Percentiles rank a stretch among this genome's conserved stretches.
Conservation (phyloP, 2,329 filamentous ascomycete genomes). For the Alternaria triticina region DNA sequence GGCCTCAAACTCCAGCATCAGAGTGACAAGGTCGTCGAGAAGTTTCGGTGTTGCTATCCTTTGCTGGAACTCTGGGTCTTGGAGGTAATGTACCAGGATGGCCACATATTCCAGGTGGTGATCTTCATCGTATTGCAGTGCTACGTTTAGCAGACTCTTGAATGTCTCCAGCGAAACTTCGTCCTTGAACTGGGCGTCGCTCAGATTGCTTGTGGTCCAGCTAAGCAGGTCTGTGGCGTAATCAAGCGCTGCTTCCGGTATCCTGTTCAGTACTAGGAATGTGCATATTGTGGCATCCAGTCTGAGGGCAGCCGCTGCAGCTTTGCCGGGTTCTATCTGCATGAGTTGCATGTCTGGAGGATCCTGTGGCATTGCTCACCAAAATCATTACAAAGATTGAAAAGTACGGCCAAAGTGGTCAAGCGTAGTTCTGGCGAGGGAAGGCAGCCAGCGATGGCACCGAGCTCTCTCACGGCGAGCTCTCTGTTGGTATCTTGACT, state of each 20-base stretch:
- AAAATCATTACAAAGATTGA: conserved; percentile 54
- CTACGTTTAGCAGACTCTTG: conserved; percentile 32
- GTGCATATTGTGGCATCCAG: conserved; percentile 40
- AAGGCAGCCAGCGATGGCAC: conserved; percentile 36
- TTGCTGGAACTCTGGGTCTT: conserved; percentile 44
- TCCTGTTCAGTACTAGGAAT: conserved; percentile 29
- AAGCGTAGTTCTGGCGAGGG: conserved; percentile 27
- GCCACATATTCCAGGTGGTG: conserved; percentile 43
- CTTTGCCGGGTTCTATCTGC: conserved; percentile 42
- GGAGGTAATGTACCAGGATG: conserved; percentile 43
- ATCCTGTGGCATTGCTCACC: conserved; percentile 29
- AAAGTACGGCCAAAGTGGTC: conserved; percentile 49
- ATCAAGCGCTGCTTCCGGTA: conserved; percentile 41
- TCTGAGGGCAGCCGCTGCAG: conserved; percentile 40
- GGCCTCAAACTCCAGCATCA: conserved; percentile 41
- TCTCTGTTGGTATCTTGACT: conserved; percentile 42
- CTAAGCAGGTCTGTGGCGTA: conserved; percentile 44
- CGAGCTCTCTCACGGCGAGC: conserved; percentile 30
- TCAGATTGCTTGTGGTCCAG: conserved; percentile 46
- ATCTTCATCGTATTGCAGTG: conserved; percentile 42
- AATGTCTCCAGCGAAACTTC: conserved; percentile 37
- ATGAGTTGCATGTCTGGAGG: conserved; percentile 18
- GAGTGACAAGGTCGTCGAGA: conserved; percentile 35
- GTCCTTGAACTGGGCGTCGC: conserved; percentile 42
- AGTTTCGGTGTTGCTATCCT: conserved; percentile 39